phyloP scores from a whole-genome alignment of 1,139 yeast genomes.

The Wickerhamomyces sp. region DNA sequence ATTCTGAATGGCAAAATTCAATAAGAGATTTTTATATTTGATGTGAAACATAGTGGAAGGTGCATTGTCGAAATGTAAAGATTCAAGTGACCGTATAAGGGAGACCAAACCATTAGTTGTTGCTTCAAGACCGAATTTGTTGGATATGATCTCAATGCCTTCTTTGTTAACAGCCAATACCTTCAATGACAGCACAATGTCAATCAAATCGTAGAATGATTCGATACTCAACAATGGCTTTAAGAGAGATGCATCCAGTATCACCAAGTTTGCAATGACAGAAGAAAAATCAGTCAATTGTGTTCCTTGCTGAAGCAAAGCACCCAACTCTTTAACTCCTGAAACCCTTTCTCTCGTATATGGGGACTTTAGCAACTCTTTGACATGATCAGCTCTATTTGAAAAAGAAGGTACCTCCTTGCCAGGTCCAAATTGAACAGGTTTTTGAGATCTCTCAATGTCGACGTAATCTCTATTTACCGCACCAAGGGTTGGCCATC shows the following conservation, averaged over 20 bases:
- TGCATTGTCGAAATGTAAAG: slow-evolving; percentile 17
- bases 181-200: slow-evolving; percentile 24
- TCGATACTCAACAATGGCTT: slow-evolving; percentile 24
- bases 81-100: slow-evolving; percentile 12
- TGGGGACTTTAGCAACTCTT: slow-evolving; percentile 13
- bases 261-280: slow-evolving; percentile 18
- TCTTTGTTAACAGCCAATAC: slow-evolving; percentile 27
- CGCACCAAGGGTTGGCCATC: slow-evolving; percentile 8
- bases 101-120: slow-evolving; percentile 11
- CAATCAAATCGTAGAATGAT: slow-evolving; percentile 24
- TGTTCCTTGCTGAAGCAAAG: background rate
- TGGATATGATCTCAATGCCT: slow-evolving; percentile 13
- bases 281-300: slow-evolving; percentile 12
- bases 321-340: slow-evolving; percentile 12
- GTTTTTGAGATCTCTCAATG: background rate
- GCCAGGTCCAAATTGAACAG: background rate
- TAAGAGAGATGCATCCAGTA: slow-evolving; percentile 25
- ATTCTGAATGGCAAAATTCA: slow-evolving; percentile 18
- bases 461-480: slow-evolving; percentile 5
- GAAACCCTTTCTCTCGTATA: slow-evolving; percentile 20
- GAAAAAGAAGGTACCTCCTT: background rate
- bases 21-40: slow-evolving; percentile 19
- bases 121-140: slow-evolving; percentile 7
- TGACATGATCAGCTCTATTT: slow-evolving; percentile 7
- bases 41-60: slow-evolving; percentile 24